Base-by-base conservation (phyloP, 495 filamentous ascomycete genomes). In the Hypomontagnella monticulosa region DNA sequence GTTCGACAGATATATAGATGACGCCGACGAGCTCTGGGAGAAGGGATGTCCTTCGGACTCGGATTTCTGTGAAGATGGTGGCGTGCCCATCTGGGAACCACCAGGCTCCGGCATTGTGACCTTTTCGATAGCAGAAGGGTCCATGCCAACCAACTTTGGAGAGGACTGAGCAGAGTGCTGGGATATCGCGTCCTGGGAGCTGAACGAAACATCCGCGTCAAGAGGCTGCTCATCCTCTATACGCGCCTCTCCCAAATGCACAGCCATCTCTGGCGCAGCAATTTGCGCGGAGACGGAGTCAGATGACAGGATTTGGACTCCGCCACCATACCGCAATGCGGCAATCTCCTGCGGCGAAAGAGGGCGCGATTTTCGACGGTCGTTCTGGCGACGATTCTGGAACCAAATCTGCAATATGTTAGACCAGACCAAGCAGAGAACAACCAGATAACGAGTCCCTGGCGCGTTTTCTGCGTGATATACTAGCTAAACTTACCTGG, bases 321-420 rank as follows among this genome's bases (percentile, higher is more conserved):
- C 80, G 44, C 70, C 70, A 59, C 84, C 85, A 64, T 82, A 84
- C 58, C 79, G 78, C 16, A 88, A 83, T 23, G 83, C 84, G 10
- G 86, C 81, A 23, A 96, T 84, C 75, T 97, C 92, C 70, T 96
- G 88, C 18, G 91, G 88, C 27, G 92, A 84, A 15, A 97, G 81
- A 20, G 95, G 95, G 61, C 92, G 90, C 53, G 93, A 91, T 80
- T 94, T 96, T 57, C 96, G 87, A 55, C 96, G 87, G 70, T 93
- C 89, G 77, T 93, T 96, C 74, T 99, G 96, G 61, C 96, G 86
- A 73, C 93, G 88, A 70, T 99, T 99, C 73, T 98, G 96, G 77
- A 99, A 99, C 96, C 96, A 99, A 68, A 99, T 97, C 95, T 99
- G 74, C 15, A 36, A 19, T 6, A 43, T 30, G 42, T 76, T 57